phyloP scores from a whole-genome alignment of 306 rosid species.

The Echinosophora koreensis region DNA sequence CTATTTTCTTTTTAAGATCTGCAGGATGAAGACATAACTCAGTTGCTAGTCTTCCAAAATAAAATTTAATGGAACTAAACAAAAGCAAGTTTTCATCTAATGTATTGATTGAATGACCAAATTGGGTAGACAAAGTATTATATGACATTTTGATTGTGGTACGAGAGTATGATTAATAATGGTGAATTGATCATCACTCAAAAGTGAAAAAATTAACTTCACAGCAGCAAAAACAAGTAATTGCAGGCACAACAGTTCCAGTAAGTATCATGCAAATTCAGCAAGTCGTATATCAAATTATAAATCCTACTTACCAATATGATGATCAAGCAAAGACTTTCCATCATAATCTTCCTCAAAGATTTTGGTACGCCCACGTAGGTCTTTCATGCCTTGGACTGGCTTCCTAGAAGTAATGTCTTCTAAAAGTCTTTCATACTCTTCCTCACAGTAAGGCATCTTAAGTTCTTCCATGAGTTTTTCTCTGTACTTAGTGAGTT shows the following conservation, averaged over 20 bases:
- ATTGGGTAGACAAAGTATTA: neutral
- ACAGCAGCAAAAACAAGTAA: neutral
- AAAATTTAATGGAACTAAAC: neutral
- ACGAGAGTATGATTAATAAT: neutral
- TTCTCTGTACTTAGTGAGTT: conserved; percentile 21
- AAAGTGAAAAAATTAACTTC: neutral
- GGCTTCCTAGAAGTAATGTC: conserved; percentile 39
- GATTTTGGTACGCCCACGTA: conserved; percentile 41
- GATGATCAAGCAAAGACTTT: conserved; percentile 44
- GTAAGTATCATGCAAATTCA: neutral
- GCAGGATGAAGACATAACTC: conserved; percentile 40
- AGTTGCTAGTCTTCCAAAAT: conserved; percentile 14
- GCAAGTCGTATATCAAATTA: neutral
- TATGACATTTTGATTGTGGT: neutral
- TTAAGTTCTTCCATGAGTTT: conserved; percentile 44
- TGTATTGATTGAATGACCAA: neutral
- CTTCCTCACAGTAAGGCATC: conserved; percentile 52
- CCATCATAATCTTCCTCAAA: conserved; percentile 32
- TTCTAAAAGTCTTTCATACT: conserved; percentile 34
- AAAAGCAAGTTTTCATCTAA: neutral
- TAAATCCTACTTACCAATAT: conserved; percentile 46
- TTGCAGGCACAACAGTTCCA: neutral
- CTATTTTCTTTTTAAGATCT: conserved; percentile 60
- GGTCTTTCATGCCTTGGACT: conserved; percentile 40
- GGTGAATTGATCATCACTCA: neutral